Evolutionary conservation across 345 rosid genomes (phyloP).

Genomic region (Mercurialis annua): DNA sequence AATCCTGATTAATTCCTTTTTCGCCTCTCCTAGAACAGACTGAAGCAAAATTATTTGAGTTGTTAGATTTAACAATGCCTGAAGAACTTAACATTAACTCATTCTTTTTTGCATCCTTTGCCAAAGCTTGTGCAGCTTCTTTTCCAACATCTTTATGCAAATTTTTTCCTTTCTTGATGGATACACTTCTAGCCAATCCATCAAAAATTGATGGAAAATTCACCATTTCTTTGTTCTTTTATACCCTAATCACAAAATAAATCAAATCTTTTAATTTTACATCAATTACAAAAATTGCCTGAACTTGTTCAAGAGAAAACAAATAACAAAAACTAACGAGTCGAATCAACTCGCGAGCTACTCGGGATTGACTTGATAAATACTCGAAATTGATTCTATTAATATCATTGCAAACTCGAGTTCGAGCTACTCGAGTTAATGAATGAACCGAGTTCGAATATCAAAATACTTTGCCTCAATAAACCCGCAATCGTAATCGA

Average conservation of each 20-base stretch:
- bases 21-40: slow-evolving; percentile 73
- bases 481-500: no score
- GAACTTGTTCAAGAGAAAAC: not conserved
- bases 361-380: no score
- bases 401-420: no score
- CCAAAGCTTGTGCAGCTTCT: slow-evolving; percentile 61
- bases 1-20: slow-evolving; percentile 83
- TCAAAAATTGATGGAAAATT: slow-evolving; percentile 55
- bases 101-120: slow-evolving; percentile 67
- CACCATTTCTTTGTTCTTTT: slow-evolving; percentile 34
- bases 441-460: no score
- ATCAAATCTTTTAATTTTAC: not conserved
- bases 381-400: no score
- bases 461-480: no score
- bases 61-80: slow-evolving; percentile 45
- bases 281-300: not conserved
- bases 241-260: slow-evolving; percentile 12
- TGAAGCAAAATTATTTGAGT: slow-evolving; percentile 48
- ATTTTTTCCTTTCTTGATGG: slow-evolving; percentile 52
- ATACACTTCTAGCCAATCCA: slow-evolving; percentile 56
- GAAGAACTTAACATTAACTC: slow-evolving; percentile 56
- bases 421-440: no score
- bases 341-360: no score
- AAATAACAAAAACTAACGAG: not conserved
- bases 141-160: slow-evolving; percentile 42